Base-by-base conservation (phyloP, 2,329 filamentous ascomycete genomes). In the Cladosporium sp. region DNA sequence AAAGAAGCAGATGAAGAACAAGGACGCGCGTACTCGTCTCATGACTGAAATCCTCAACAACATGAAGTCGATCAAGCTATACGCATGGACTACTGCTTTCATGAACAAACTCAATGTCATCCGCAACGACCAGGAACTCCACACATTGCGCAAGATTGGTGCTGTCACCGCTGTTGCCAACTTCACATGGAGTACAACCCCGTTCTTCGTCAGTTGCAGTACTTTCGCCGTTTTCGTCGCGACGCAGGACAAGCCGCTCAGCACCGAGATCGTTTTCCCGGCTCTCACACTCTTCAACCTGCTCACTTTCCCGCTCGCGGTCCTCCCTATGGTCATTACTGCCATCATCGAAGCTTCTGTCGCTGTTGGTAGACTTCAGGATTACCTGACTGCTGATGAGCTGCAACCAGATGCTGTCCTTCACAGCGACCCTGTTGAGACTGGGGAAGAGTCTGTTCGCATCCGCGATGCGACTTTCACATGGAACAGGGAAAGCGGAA, bases 1-100 rank as follows among this genome's bases (percentile, higher is more conserved):
- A 68, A 95, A 97, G 72, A 78, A 84, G 59, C 93, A 98, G 74
- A 98, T 98, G 93, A 95, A 95, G 77, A 97, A 97, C 75, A 98
- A 98, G 74, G 93, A 98, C 65, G 81, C 90, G 37, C 83, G 93
- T 66, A 95, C 91, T 43, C 83, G 92, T 46, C 74, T 98, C 54
- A 96, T 97, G 77, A 95, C 92, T 6, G 93, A 98, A 71, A 98
- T 98, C 60, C 77, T 98, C 66, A 96, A 95, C 77, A 97, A 97
- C 73, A 98, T 98, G 88, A 98, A 98, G 77, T 95, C 90, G 67
- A 78, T 98, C 76, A 98, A 98, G 74, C 81, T 98, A 16, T 98
- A 96, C 68, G 93, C 93, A 31, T 98, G 93, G 93, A 92, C 91
- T 32, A 86, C 85, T 31, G 92, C 93, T 11, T 98, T 98, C 68